Percentiles rank a stretch among this genome's conserved stretches.
phyloP scores from a whole-genome alignment of 140 eudicot species.

The Cichorium intybus region DNA sequence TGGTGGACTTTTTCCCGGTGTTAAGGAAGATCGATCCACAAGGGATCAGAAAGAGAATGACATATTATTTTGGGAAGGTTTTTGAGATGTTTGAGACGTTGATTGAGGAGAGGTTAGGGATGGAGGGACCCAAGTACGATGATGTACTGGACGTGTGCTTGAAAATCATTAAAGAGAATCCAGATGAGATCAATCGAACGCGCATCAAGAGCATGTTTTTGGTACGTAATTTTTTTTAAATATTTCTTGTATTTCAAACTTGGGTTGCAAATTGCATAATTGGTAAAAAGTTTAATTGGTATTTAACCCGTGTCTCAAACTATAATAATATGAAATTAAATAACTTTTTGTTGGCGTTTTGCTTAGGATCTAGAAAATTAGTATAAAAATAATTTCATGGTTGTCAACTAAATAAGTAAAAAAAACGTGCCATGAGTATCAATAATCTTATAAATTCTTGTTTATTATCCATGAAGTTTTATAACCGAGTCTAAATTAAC shows the following conservation, averaged over 20 bases:
- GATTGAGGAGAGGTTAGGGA: constrained; percentile 24
- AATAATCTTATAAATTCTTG: no score
- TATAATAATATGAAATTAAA: no score
- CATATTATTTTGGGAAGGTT: constrained; percentile 8
- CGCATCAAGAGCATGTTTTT: constrained; percentile 14
- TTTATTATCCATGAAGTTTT: no score
- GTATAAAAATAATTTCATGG: no score
- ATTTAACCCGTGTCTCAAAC: no score
- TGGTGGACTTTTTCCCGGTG: constrained; percentile 34
- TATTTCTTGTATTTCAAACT: not conserved
- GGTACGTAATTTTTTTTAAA: constrained; percentile 8
- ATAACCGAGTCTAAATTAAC: no score
- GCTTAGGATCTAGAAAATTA: no score
- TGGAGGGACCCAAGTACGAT: not conserved
- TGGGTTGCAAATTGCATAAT: not conserved
- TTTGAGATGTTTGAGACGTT: constrained; percentile 8
- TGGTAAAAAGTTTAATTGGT: not conserved
- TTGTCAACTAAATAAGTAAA: no score
- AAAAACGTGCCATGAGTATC: no score
- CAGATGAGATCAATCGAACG: constrained; percentile 17
- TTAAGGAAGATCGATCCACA: constrained; percentile 32
- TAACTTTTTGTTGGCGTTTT: no score
- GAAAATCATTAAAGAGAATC: constrained; percentile 6
- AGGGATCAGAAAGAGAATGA: constrained; percentile 25
- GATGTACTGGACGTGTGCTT: constrained; percentile 30